Conservation (phyloP, 139 green algal species). For the Chlorella vulgaris region DNA sequence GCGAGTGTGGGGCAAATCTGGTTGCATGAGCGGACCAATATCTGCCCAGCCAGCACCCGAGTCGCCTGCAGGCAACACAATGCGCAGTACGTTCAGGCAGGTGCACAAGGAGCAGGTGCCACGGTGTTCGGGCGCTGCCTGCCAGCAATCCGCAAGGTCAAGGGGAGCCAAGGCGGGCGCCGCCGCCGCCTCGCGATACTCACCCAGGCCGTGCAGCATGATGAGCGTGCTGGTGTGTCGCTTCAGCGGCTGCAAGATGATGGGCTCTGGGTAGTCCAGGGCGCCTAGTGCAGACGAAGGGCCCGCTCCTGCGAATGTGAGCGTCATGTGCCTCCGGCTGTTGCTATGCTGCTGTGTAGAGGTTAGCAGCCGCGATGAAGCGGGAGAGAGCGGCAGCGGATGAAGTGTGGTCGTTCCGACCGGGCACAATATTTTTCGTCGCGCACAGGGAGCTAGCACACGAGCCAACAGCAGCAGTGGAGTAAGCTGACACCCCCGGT, state of each 20-base stretch:
- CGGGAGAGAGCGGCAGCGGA: too few species aligned
- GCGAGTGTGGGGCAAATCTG: slow-evolving; percentile 38
- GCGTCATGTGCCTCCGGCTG: too few species aligned
- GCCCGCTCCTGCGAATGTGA: too few species aligned
- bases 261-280: not conserved
- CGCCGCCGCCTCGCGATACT: not conserved
- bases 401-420: too few species aligned
- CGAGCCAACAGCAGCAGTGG: too few species aligned
- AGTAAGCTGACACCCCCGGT: too few species aligned
- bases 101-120: not conserved
- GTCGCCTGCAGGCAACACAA: slow-evolving; percentile 32
- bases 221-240: slow-evolving; percentile 17
- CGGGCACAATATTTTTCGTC: too few species aligned
- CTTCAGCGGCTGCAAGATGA: not conserved
- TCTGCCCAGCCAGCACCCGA: slow-evolving; percentile 45
- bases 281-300: not conserved
- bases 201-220: slow-evolving; percentile 54
- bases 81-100: not conserved
- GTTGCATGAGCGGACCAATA: slow-evolving; percentile 25
- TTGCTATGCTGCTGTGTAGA: too few species aligned
- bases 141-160: not conserved
- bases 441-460: too few species aligned
- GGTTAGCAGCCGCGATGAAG: too few species aligned
- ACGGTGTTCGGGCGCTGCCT: not conserved
- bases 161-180: not conserved